Evolutionary conservation across 2,329 filamentous ascomycete species (phyloP).

Genomic region (Sarocladium oryzae): DNA sequence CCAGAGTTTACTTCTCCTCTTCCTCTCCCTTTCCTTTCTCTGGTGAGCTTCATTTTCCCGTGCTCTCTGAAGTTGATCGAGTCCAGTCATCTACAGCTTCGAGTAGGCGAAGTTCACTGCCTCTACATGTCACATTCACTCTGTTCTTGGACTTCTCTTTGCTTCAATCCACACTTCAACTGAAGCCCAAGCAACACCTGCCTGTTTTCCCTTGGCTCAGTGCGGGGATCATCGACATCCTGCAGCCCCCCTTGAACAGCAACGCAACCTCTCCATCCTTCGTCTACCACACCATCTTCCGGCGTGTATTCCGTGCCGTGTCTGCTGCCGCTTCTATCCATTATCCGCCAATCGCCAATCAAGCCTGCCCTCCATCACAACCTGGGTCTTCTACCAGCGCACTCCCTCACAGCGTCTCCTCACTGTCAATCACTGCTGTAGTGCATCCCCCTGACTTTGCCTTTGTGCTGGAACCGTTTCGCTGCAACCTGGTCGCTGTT

Average conservation of each 20-base stretch:
- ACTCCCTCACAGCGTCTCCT: not conserved
- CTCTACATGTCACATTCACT: no score
- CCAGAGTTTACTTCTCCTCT: not conserved
- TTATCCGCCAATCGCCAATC: slow-evolving; percentile 22
- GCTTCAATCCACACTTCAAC: no score
- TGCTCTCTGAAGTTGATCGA: no score
- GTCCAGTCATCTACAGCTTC: no score
- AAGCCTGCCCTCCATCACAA: slow-evolving; percentile 21
- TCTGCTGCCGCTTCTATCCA: slow-evolving; percentile 14
- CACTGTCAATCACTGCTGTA: not conserved
- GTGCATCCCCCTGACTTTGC: not conserved
- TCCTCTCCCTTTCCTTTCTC: not conserved
- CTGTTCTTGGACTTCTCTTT: no score
- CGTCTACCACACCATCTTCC: not conserved
- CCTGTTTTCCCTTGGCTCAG: slow-evolving; percentile 8
- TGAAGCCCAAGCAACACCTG: no score
- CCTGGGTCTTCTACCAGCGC: not conserved
- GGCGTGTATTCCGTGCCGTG: slow-evolving; percentile 13
- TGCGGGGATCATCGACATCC: slow-evolving; percentile 8
- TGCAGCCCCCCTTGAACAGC: slow-evolving; percentile 7
- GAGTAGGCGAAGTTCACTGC: no score
- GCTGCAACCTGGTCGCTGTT: not conserved
- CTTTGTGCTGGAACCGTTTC: not conserved
- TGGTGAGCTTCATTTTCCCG: not conserved
- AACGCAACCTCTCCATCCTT: slow-evolving; percentile 3